A percentile compares a stretch with the other conserved stretches of the same genome.
phyloP scores from a whole-genome alignment of 805 yeast genomes.

The Candida maesae region DNA sequence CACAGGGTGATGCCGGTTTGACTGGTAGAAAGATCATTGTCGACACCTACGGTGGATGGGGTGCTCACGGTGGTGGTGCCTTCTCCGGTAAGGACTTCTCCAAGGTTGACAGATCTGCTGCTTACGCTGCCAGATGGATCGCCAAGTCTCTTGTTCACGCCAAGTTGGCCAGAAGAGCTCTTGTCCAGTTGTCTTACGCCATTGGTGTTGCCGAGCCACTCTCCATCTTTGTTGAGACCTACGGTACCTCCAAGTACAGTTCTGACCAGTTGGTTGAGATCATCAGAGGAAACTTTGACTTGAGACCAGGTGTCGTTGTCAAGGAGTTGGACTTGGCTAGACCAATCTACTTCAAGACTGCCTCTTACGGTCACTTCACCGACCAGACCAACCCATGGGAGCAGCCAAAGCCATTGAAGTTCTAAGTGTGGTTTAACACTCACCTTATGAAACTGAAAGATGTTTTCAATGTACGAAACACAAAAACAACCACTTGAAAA shows the following conservation, averaged over 20 bases:
- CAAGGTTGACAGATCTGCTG: conserved; percentile 99
- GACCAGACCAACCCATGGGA: conserved; percentile 99
- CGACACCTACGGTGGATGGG: conserved; percentile 99
- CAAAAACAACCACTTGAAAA: too few species aligned
- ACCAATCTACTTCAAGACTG: conserved; percentile 99
- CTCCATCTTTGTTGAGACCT: conserved; percentile 94
- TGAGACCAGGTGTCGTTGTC: conserved; percentile 99
- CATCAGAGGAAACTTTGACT: conserved; percentile 91
- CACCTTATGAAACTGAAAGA: too few species aligned
- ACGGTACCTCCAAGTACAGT: conserved; percentile 92
- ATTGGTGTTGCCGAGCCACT: conserved; percentile 99
- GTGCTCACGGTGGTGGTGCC: conserved; percentile 99
- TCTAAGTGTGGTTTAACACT: too few species aligned
- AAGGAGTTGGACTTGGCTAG: conserved; percentile 95
- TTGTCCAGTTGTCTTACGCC: conserved; percentile 98
- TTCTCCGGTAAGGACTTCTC: conserved; percentile 99
- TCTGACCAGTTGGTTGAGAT: conserved; percentile 88
- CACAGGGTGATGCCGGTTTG: conserved; percentile 99
- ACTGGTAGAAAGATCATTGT: conserved; percentile 99
- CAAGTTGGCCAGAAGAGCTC: conserved; percentile 92
- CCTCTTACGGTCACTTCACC: conserved; percentile 99
- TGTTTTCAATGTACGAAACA: too few species aligned
- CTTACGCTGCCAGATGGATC: conserved; percentile 99
- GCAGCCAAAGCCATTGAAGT: conserved; percentile 78
- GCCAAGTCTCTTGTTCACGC: conserved; percentile 97